Percentiles rank a stretch among this genome's conserved stretches.
phyloP scores from a whole-genome alignment of 352 stramenopile genomes.

The Phytophthora idaei region DNA sequence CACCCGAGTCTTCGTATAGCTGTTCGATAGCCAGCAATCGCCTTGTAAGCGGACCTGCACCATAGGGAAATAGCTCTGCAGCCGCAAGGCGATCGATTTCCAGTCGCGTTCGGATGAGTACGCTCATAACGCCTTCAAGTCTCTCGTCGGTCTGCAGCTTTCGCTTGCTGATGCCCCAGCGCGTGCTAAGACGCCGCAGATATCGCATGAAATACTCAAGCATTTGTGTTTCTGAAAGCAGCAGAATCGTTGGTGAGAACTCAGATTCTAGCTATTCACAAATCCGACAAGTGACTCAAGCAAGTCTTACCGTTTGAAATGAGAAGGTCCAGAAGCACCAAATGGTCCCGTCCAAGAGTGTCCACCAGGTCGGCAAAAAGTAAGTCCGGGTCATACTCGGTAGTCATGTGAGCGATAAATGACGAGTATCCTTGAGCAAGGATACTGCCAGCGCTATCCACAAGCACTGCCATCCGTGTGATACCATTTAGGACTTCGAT shows the following conservation, averaged over 20 bases:
- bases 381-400: slow-evolving; percentile 54
- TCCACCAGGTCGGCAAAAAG: slow-evolving; percentile 64
- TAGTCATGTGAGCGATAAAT: slow-evolving; percentile 16
- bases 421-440: slow-evolving; percentile 1
- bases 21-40: slow-evolving; percentile 57
- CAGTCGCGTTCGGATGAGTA: slow-evolving; percentile 65
- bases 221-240: slow-evolving; percentile 63
- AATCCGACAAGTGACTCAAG: no score
- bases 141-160: slow-evolving; percentile 26
- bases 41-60: slow-evolving; percentile 45
- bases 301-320: slow-evolving; percentile 60
- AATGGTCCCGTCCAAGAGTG: slow-evolving; percentile 57
- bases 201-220: slow-evolving; percentile 69
- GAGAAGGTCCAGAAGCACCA: slow-evolving; percentile 73
- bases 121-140: slow-evolving; percentile 50
- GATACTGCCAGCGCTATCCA: not conserved
- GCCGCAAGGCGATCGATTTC: slow-evolving; percentile 61
- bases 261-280: not conserved
- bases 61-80: slow-evolving; percentile 62
- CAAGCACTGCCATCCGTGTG: slow-evolving; percentile 28
- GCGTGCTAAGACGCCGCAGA: slow-evolving; percentile 38
- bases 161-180: slow-evolving; percentile 38
- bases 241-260: slow-evolving; percentile 1
- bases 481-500: slow-evolving; percentile 62
- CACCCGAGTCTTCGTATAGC: slow-evolving; percentile 46